Base-by-base conservation (phyloP, 495 filamentous ascomycete species). In the Trichoderma parareesei region DNA sequence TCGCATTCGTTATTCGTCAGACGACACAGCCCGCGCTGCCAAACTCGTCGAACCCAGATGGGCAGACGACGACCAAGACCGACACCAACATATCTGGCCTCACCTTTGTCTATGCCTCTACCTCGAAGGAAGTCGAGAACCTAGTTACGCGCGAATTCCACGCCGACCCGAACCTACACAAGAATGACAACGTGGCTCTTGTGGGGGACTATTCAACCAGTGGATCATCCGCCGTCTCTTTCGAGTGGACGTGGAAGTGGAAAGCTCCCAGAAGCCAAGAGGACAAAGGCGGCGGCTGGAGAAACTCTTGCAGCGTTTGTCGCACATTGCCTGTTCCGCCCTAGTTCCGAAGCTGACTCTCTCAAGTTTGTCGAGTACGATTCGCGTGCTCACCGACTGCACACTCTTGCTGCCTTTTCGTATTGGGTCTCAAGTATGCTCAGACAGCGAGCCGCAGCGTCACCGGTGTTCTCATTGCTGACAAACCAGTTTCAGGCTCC, bases 181-280 rank as follows among this genome's bases (percentile, higher is more conserved):
- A 96, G 72, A 97, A 98, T 69, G 84, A 92, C 35, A 97, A 97
- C 74, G 94, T 98, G 13, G 89, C 93, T 66, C 78, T 98, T 14
- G 86, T 98, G 8, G 94, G 94, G 0, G 91, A 94, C 72, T 97
- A 85, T 74, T 81, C 85, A 0, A 98, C 94, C 1, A 87, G 83
- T 10, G 91, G 92, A 18, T 89, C 81, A 66, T 78, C 87, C 11
- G 92, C 91, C 5, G 89, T 97, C 60, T 88, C 93, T 35, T 97
- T 97, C 72, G 88, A 94, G 40, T 98, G 93, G 91, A 86, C 87
- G 20, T 98, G 94, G 94, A 91, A 84, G 79, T 98, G 94, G 94
- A 90, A 89, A 68, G 92, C 94, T 14, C 94, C 94, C 16, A 96
- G 91, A 78, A 57, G 78, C 33, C 75, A 74, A 40, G 94, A 97